Conservation (phyloP, 495 filamentous ascomycete genomes). For the Neurospora sp. region DNA sequence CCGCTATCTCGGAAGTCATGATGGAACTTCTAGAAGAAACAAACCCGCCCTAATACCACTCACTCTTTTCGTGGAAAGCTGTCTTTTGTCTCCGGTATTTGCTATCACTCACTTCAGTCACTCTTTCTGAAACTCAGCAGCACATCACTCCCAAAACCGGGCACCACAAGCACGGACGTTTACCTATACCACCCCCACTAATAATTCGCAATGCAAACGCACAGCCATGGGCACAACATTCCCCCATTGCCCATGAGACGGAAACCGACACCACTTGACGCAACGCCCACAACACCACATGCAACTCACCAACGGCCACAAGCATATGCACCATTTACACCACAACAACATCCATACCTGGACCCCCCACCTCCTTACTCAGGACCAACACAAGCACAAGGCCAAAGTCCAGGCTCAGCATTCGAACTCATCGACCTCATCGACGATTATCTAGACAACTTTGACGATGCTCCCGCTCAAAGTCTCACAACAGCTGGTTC, state of each 20-base stretch:
- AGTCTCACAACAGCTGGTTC: neutral
- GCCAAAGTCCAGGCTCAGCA: neutral
- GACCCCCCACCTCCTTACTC: neutral
- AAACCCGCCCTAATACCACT: neutral
- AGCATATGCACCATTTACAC: neutral
- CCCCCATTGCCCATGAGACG: neutral
- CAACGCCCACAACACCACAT: neutral
- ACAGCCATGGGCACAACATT: neutral
- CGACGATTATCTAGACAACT: neutral
- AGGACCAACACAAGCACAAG: neutral
- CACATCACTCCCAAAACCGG: no score
- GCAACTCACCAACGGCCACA: neutral
- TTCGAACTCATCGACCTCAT: neutral
- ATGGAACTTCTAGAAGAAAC: neutral
- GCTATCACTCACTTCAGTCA: neutral
- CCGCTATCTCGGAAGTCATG: neutral
- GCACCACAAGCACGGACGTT: no score
- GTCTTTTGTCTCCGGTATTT: neutral
- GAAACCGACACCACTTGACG: neutral
- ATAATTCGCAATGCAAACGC: neutral
- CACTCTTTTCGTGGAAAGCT: neutral
- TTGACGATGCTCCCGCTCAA: neutral
- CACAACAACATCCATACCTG: neutral
- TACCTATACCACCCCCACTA: neutral
- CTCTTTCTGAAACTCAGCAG: neutral